These are phyloP conservation scores for Croton laevigatus DNA, from an alignment of 441 rosid species.

Conservation along the genomic window DNA sequence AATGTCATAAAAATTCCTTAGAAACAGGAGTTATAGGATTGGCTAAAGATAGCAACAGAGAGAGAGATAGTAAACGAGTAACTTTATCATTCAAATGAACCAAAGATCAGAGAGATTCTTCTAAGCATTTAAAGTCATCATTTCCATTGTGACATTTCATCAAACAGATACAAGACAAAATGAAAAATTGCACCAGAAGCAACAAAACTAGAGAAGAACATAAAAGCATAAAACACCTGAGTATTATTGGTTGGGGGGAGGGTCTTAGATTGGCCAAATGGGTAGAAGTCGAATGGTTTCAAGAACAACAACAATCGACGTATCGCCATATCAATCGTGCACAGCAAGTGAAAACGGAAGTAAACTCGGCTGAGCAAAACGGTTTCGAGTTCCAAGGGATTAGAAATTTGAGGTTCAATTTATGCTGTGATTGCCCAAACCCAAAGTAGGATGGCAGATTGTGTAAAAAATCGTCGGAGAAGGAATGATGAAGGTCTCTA, in stretches of 20 bases:
- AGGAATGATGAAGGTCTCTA: no score
- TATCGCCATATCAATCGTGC: slow-evolving; percentile 45
- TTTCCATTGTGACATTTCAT: slow-evolving; percentile 28
- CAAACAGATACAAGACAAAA: slow-evolving; percentile 34
- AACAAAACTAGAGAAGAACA: neutral
- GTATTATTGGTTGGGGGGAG: slow-evolving; percentile 39
- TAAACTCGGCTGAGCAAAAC: no score
- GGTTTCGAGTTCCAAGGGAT: no score
- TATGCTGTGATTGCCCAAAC: no score
- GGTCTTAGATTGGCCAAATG: slow-evolving; percentile 36
- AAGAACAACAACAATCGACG: slow-evolving; percentile 65
- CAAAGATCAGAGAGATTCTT: neutral
- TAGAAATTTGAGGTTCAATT: no score
- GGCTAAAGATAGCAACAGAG: neutral
- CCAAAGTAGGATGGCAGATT: no score
- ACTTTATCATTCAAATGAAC: neutral
- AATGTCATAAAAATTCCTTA: neutral
- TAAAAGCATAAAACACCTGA: slow-evolving; percentile 33
- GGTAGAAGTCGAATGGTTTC: slow-evolving; percentile 69
- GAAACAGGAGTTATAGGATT: neutral
- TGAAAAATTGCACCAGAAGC: neutral
- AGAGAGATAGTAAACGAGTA: no score
- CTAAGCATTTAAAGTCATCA: neutral
- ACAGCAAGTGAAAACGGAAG: no score
- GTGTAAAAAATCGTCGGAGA: no score